Evolutionary conservation across 306 rosid species (phyloP).

Genomic region (Bauhinia variegata): DNA sequence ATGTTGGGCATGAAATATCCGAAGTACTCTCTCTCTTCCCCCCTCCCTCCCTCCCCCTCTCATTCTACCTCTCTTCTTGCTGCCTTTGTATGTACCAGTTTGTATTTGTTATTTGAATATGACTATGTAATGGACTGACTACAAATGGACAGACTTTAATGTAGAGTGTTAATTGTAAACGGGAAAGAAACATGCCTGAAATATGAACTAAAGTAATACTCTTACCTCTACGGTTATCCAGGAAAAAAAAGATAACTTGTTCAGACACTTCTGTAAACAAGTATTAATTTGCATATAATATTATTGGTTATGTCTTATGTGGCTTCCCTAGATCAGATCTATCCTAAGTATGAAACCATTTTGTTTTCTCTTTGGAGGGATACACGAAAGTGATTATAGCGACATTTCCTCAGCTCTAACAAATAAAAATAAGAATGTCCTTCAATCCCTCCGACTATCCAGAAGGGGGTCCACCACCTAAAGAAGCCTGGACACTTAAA

Average conservation of each 20-base stretch:
- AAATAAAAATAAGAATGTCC: not conserved
- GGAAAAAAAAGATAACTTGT: slow-evolving; percentile 19
- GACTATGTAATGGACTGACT: not conserved
- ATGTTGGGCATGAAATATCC: slow-evolving; percentile 93
- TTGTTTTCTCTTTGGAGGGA: no score
- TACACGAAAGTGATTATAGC: not conserved
- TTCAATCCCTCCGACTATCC: not conserved
- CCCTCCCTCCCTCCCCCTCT: slow-evolving; percentile 17
- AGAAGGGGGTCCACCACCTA: not conserved
- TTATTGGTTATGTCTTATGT: slow-evolving; percentile 7
- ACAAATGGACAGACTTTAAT: not conserved
- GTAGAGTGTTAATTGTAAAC: not conserved
- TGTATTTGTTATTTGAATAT: slow-evolving; percentile 7
- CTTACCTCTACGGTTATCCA: slow-evolving; percentile 13
- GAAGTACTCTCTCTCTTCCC: slow-evolving; percentile 57
- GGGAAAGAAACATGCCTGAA: no score
- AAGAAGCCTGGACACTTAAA: slow-evolving; percentile 11
- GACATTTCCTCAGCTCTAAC: not conserved
- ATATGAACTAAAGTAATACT: not conserved
- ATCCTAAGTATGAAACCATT: no score
- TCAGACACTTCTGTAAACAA: not conserved
- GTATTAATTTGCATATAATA: not conserved
- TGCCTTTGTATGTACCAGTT: not conserved
- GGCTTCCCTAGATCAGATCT: slow-evolving; percentile 14
- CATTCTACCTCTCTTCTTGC: slow-evolving; percentile 7